Evolutionary conservation across 352 stramenopile genomes (phyloP).

Genomic region (Globisporangium rhizosaccharum): DNA sequence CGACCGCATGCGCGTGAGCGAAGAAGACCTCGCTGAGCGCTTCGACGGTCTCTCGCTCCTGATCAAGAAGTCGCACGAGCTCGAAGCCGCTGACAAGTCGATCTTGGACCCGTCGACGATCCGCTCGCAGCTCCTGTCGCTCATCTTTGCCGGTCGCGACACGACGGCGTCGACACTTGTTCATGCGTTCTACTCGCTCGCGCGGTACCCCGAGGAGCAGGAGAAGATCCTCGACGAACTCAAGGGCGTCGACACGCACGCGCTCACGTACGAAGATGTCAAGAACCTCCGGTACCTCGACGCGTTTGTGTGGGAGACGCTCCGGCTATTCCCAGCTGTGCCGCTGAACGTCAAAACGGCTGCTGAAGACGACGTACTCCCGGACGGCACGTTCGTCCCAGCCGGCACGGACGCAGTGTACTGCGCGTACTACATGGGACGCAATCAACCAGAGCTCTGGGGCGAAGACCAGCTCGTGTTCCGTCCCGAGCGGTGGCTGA

Average conservation of each 20-base stretch:
- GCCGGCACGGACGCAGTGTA: slow-evolving; percentile 61
- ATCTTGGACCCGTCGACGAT: not conserved
- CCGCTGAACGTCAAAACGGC: not conserved
- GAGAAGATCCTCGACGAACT: slow-evolving; percentile 47
- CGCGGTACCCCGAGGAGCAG: slow-evolving; percentile 44
- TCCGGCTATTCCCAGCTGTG: slow-evolving; percentile 22
- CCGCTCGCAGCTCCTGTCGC: not conserved
- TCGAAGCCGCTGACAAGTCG: slow-evolving; percentile 8
- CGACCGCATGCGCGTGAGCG: slow-evolving; percentile 25
- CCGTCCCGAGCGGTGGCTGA: slow-evolving; percentile 59
- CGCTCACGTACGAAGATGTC: slow-evolving; percentile 45
- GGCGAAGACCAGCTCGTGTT: slow-evolving; percentile 40
- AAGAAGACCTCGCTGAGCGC: slow-evolving; percentile 20
- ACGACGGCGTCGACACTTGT: not conserved
- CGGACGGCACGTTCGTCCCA: slow-evolving; percentile 45
- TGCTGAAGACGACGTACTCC: not conserved
- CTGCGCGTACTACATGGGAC: slow-evolving; percentile 52
- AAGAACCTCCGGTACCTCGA: slow-evolving; percentile 63
- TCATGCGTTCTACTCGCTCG: slow-evolving; percentile 53
- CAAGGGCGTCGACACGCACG: not conserved
- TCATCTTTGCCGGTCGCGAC: not conserved
- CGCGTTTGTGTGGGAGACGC: slow-evolving; percentile 61
- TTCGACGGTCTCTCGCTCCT: slow-evolving; percentile 46
- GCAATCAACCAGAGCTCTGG: slow-evolving; percentile 34
- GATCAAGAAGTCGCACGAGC: slow-evolving; percentile 38